Base-by-base conservation (phyloP, 805 yeast species). In the Zygotorulaspora chibaensis region DNA sequence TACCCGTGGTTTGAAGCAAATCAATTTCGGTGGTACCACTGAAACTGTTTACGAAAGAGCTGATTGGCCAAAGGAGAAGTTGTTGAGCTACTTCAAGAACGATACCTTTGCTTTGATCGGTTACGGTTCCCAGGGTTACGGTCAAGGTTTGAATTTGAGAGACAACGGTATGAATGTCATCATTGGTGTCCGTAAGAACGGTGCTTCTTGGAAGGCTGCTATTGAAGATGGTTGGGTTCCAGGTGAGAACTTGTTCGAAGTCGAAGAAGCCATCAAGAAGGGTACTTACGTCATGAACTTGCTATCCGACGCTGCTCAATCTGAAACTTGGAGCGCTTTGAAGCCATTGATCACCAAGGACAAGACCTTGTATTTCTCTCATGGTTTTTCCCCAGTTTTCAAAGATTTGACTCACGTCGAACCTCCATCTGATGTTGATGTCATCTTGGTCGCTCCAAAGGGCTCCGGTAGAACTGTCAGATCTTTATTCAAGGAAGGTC, bases 401-500 rank as follows among this genome's bases (percentile, higher is more conserved):
- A 88, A 89, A 78, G 89, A 89, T 64, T 84, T 91, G 75, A 93
- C 99, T 70, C 78, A 90, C 66, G 99, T 93, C 65, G 96, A 82
- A 65, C 84, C 96, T 66, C 99, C 99, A 77, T 74, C 76, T 59
- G 86, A 91, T 76, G 80, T 93, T 59, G 99, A 93, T 68, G 97
- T 90, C 60, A 93, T 93, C 76, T 80, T 93, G 69, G 99, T 91
- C 68, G 99, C 99, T 73, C 99, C 99, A 77, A 93, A 93, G 86
- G 99, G 99, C 72, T 91, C 98, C 55, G 99, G 99, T 77, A 89
- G 99, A 81, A 93, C 99, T 63, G 99, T 93, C 62, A 87, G 99
- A 82, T 84, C 98, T 55, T 79, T 93, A 67, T 93, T 93, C 93
- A 91, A 93, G 80, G 99, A 93, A 80, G 99, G 99, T 72, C 90